These are phyloP conservation scores for Fusarium veterinarium DNA, from an alignment of 2,329 filamentous ascomycete species.

Conservation along the genomic window DNA sequence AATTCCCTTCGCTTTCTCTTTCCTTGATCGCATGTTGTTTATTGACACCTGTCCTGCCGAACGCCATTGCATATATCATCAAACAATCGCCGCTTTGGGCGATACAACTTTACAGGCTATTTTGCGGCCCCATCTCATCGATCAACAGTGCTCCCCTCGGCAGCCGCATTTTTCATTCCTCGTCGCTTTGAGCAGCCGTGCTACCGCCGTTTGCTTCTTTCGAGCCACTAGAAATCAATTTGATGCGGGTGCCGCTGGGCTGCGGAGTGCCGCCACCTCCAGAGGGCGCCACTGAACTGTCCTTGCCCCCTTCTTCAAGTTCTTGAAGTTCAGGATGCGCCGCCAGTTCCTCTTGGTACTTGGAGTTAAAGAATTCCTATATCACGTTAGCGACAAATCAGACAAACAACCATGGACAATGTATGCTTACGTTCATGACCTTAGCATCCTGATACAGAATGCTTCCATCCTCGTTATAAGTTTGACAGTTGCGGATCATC, in stretches of 20 bases:
- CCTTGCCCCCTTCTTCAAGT: constrained; percentile 61
- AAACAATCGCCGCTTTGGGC: constrained; percentile 40
- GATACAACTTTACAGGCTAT: constrained; percentile 26
- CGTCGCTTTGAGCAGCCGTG: constrained; percentile 62
- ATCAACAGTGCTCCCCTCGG: constrained; percentile 1
- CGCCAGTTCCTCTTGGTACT: constrained; percentile 64
- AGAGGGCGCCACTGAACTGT: constrained; percentile 60
- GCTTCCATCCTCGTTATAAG: constrained; percentile 96
- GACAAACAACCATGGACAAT: not conserved
- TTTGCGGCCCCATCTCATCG: constrained; percentile 8
- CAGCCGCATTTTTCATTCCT: constrained; percentile 54
- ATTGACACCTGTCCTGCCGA: constrained; percentile 44
- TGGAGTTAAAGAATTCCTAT: constrained; percentile 67
- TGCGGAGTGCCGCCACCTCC: constrained; percentile 74
- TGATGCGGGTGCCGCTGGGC: constrained; percentile 74
- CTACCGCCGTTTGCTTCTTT: constrained; percentile 54
- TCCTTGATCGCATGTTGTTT: constrained; percentile 42
- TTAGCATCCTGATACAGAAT: constrained; percentile 92
- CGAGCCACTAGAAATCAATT: constrained; percentile 65
- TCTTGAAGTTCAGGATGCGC: constrained; percentile 67
- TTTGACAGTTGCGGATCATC: constrained; percentile 90
- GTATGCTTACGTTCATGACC: constrained; percentile 79
- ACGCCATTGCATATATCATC: constrained; percentile 49
- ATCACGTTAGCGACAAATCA: constrained; percentile 48
- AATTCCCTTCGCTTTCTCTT: constrained; percentile 37